Conservation (phyloP, 2,329 filamentous ascomycete species). For the Epichloe festucae region DNA sequence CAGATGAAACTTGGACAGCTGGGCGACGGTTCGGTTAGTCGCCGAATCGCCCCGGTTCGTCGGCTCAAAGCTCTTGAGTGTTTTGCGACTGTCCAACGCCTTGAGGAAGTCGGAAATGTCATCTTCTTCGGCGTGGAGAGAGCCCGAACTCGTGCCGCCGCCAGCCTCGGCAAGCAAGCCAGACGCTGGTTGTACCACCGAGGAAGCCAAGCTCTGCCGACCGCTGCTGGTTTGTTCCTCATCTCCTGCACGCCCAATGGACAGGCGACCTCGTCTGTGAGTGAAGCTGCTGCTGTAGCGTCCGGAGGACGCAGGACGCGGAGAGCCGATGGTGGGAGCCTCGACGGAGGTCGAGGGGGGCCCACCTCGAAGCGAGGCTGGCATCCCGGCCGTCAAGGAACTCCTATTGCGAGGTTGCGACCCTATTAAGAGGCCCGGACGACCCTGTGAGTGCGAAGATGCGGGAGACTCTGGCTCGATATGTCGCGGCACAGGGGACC, state of each 20-base stretch:
- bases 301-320: conserved; percentile 63
- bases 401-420: conserved; percentile 50
- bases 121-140: conserved; percentile 66
- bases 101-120: conserved; percentile 91
- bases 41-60: conserved; percentile 55
- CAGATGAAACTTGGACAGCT: conserved; percentile 71
- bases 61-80: conserved; percentile 64
- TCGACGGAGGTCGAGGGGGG: conserved; percentile 49
- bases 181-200: conserved; percentile 59
- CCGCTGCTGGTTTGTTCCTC: conserved; percentile 71
- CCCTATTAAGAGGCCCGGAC: conserved; percentile 30
- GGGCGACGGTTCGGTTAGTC: conserved; percentile 63
- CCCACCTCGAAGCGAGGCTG: conserved; percentile 55
- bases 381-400: conserved; percentile 63
- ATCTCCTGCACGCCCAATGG: conserved; percentile 54
- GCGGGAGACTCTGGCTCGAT: conserved; percentile 38
- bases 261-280: conserved; percentile 66
- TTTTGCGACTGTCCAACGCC: conserved; percentile 75
- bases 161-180: conserved; percentile 62
- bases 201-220: conserved; percentile 62
- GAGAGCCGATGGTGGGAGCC: conserved; percentile 60
- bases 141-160: conserved; percentile 53
- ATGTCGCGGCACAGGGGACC: conserved; percentile 53
- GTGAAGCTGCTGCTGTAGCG: conserved; percentile 92
- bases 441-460: conserved; percentile 40